Evolutionary conservation across 306 rosid genomes (phyloP), one percentile per base, ranked within the genome.

Genomic region (Cucumis melo): DNA sequence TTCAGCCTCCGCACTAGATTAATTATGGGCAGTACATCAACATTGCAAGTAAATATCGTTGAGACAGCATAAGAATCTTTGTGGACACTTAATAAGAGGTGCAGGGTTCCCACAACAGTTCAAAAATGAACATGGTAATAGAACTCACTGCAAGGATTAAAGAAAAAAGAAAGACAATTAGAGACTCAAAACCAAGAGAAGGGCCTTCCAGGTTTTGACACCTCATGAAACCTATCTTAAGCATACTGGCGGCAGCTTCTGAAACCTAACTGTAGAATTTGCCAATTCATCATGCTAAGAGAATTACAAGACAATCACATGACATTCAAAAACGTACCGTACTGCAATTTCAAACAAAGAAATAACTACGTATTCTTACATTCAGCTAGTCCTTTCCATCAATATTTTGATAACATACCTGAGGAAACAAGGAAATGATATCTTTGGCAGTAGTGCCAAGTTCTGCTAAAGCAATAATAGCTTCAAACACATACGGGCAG

Each of bases 401-500:
- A 50, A 72, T 59, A 44, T 15, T 75, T 42, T 61, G 42, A 15
- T 55, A 84, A 82, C 85, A 74, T 83, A 92, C 99, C 99, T 92
- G 99, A 59, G 99, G 96, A 85, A 90, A 89, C 89, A 95, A 81
- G 55, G 96, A 90, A 78, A 88, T 81, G 63, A 95, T 95, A 81
- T 95, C 99, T 80, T 89, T 92, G 80, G 88, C 87, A 42, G 92
- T 57, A 77, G 86, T 86, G 77, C 97, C 96, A 65, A 95, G 78
- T 84, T 92, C 99, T 58, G 99, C 89, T 81, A 95, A 91, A 76
- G 98, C 98, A 71, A 80, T 81, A 74, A 90, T 84, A 51, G 96
- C 99, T 85, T 95, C 99, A 41, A 95, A 83, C 77, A 90, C 78
- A 81, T 56, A 95, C 20, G 99, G 99, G 73, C 97, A 90, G 34